phyloP scores from a whole-genome alignment of 202 grass and related monocot species.

The Cymbopogon flexuosus region DNA sequence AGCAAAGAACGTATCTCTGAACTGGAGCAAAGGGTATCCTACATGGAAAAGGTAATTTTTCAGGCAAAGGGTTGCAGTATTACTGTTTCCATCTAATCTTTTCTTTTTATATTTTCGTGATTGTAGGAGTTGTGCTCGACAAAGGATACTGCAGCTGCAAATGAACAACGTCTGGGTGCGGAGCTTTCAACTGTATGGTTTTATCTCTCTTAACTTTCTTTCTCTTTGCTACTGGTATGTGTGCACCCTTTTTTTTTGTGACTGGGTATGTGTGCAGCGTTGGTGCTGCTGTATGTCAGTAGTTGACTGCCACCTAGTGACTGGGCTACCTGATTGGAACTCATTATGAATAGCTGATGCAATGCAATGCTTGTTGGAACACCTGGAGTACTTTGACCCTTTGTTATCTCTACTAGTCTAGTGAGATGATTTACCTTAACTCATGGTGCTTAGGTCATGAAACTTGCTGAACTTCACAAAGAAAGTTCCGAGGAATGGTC shows the following conservation, averaged over 20 bases:
- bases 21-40: slow-evolving; percentile 69
- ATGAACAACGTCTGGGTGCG: slow-evolving; percentile 59
- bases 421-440: background rate
- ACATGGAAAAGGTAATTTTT: slow-evolving; percentile 74
- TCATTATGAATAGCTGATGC: slow-evolving; percentile 17
- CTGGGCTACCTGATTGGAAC: background rate
- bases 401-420: background rate
- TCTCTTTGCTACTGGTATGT: background rate
- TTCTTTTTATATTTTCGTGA: slow-evolving; percentile 37
- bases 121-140: slow-evolving; percentile 67
- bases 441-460: slow-evolving; percentile 59
- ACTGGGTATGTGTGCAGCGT: background rate
- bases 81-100: slow-evolving; percentile 30
- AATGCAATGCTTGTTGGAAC: background rate
- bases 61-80: slow-evolving; percentile 16
- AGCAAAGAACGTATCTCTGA: slow-evolving; percentile 57
- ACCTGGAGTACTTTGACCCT: background rate
- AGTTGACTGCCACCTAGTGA: background rate
- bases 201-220: background rate
- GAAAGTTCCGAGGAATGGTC: slow-evolving; percentile 94
- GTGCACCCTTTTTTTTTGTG: background rate
- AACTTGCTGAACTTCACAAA: slow-evolving; percentile 86
- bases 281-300: background rate
- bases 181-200: slow-evolving; percentile 79
- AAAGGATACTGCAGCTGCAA: slow-evolving; percentile 68